Percentiles rank a stretch among this genome's conserved stretches.
phyloP scores from a whole-genome alignment of 2,329 filamentous ascomycete genomes.

The Trematosphaeria pertusa region DNA sequence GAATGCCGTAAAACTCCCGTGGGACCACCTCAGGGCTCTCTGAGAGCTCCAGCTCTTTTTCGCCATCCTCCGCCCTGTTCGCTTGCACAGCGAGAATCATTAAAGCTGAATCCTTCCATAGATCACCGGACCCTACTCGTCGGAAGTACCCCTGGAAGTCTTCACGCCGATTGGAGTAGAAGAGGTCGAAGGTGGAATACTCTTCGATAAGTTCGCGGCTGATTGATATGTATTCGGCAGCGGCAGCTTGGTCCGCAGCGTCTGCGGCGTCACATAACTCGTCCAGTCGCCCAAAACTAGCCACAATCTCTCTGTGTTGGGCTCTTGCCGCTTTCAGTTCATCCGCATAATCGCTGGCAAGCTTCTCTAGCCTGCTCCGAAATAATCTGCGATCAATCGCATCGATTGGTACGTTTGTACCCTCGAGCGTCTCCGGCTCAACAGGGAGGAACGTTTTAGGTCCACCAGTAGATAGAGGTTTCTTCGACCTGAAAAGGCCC shows the following conservation, averaged over 20 bases:
- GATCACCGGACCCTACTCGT: constrained; percentile 36
- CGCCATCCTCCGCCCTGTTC: constrained; percentile 43
- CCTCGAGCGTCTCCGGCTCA: constrained; percentile 31
- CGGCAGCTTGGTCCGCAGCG: constrained; percentile 57
- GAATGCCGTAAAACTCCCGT: constrained; percentile 74
- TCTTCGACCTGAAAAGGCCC: constrained; percentile 38
- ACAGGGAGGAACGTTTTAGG: constrained; percentile 39
- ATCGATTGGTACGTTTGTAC: constrained; percentile 36
- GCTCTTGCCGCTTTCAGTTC: constrained; percentile 52
- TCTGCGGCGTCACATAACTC: constrained; percentile 52
- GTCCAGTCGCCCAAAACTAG: constrained; percentile 55
- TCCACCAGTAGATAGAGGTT: constrained; percentile 19
- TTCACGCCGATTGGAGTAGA: constrained; percentile 61
- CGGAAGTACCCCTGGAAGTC: constrained; percentile 48
- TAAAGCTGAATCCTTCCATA: constrained; percentile 44
- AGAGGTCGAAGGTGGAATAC: constrained; percentile 65
- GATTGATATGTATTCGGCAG: constrained; percentile 65
- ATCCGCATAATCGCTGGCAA: constrained; percentile 33
- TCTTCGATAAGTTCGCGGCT: constrained; percentile 65
- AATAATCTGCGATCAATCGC: constrained; percentile 38
- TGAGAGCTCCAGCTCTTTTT: constrained; percentile 33
- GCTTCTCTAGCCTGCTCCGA: constrained; percentile 34
- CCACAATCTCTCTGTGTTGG: constrained; percentile 48
- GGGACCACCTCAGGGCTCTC: constrained; percentile 48
- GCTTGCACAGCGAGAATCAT: constrained; percentile 44